Base-by-base conservation (phyloP, 2,329 filamentous ascomycete genomes). In the Hymenotorrendiella dingleyae region DNA sequence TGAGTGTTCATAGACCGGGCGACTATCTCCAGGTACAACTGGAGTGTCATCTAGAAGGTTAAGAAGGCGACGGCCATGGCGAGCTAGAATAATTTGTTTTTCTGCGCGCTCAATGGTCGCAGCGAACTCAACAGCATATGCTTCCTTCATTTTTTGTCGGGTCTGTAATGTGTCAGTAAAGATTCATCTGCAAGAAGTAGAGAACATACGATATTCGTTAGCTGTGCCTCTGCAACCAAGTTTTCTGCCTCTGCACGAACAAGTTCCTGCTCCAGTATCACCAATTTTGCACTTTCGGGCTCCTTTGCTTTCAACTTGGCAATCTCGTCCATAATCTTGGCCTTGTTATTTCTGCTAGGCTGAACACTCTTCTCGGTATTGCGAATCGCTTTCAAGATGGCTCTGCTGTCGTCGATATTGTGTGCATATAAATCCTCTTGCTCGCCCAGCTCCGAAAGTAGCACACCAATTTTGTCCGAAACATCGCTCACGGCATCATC, bases 311-410 rank as follows among this genome's bases (percentile, higher is more conserved):
- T 96, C 55, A 96, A 69, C 67, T 82, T 86, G 54, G 86, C 82
- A 57, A 98, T 95, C 66, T 98, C 91, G 61, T 97, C 91, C 45
- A 82, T 75, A 50, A 97, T 83, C 76, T 94, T 94, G 50, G 76
- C 71, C 67, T 93, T 93, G 57, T 85, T 77, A 55, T 95, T 90
- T 46, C 93, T 78, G 59, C 84, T 89, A 6, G 93, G 93, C 71
- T 96, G 90, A 12, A 98, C 91, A 53, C 86, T 94, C 68, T 84
- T 84, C 71, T 98, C 93, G 11, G 89, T 96, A 66, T 98, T 94
- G 53, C 93, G 80, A 55, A 98, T 94, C 53, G 86, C 78, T 76
- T 98, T 98, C 64, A 98, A 72, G 19, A 88, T 68, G 24, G 72
- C 75, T 36, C 93, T 78, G 54, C 85, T 87, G 49, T 95, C 89